Base-by-base conservation (phyloP, 2,329 filamentous ascomycete genomes). In the Scedosporium dehoogii region DNA sequence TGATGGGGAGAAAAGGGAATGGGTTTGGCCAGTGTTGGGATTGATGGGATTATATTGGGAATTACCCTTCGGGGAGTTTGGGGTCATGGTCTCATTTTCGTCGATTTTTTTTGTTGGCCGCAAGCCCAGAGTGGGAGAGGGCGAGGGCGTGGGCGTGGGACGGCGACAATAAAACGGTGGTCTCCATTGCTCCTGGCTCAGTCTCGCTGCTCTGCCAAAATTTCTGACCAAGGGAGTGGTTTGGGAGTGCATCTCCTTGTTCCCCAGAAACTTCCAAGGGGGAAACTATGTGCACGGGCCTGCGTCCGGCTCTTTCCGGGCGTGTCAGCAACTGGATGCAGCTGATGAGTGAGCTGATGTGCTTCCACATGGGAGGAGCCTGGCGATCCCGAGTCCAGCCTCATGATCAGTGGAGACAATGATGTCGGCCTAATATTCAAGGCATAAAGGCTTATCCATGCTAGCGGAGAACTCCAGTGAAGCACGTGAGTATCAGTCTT, bases 41-140 rank as follows among this genome's bases (percentile, higher is more conserved):
- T 61, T 59, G 57, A 59, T 58, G 61, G 59, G 64, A 68, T 69
- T 67, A 67, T 68, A 66, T 67, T 67, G 67, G 71, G 69, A 69
- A 67, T 68, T 67, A 74, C 71, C 74, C 72, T 74, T 70, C 72
- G 70, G 70, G 67, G 68, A 67, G 71, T 72, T 64, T 63, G 70
- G 70, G 71, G 71, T 66, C 68, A 72, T 74, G 70, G 73, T 74
- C 70, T 74, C 71, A 74, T 75, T 72, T 72, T 72, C 73, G 70
- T 74, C 70, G 73, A 74, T 72, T 71, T 72, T 46, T 61, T 51
- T 55, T 55, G 51, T 61, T 61, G 59, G 48, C 48, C 59, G 29
- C 48, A 51, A 56, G n/a, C 46, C 59, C 27, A 61, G 29, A 61
- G 59, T 25, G 55, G 27, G 27, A 38, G 55, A 33, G 55, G 27